phyloP scores from a whole-genome alignment of 495 filamentous ascomycete genomes.

The Hypoxylon intermedium region DNA sequence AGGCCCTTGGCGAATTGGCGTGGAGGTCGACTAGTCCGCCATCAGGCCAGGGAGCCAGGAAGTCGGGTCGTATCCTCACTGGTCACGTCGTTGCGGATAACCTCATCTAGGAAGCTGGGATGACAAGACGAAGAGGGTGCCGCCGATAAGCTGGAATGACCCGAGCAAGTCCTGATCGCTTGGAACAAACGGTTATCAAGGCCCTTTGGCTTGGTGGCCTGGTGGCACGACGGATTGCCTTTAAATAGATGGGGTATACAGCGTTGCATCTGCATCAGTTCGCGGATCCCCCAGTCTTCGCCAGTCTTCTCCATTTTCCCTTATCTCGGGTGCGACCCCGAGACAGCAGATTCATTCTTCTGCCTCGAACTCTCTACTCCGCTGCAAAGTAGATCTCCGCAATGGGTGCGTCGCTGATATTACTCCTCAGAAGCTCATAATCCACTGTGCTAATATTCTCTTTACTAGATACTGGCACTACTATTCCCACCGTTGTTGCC shows the following conservation, averaged over 20 bases:
- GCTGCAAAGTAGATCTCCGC: conserved; percentile 11
- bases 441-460: conserved; percentile 10
- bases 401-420: conserved; percentile 27
- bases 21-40: conserved; percentile 10
- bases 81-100: conserved; percentile 14
- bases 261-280: conserved; percentile 10
- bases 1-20: conserved; percentile 15
- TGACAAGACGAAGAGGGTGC: not conserved
- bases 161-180: conserved; percentile 12
- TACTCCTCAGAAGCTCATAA: not conserved
- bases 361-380: conserved; percentile 16
- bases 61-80: conserved; percentile 17
- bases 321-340: conserved; percentile 30
- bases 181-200: conserved; percentile 7
- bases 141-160: conserved; percentile 32
- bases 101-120: conserved; percentile 31
- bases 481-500: conserved; percentile 33
- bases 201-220: not conserved
- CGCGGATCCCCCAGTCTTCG: conserved; percentile 7
- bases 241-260: not conserved
- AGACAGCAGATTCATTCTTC: conserved; percentile 11
- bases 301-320: conserved; percentile 6
- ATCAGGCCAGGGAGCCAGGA: conserved; percentile 21
- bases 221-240: not conserved
- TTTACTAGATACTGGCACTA: conserved; percentile 33